Conservation (phyloP, 2,329 filamentous ascomycete genomes). For the Colletotrichum tofieldiae region DNA sequence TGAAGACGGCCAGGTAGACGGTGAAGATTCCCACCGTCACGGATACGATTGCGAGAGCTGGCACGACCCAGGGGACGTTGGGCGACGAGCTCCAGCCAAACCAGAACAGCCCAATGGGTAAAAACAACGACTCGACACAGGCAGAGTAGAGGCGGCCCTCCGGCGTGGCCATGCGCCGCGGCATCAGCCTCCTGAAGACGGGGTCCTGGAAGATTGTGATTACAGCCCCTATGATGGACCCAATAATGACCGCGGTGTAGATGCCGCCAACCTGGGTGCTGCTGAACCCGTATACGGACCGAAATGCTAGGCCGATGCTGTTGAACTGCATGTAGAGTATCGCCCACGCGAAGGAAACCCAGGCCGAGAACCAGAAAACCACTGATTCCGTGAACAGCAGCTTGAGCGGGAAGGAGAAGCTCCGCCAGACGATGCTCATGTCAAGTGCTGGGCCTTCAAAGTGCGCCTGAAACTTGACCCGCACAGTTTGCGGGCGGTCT, state of each 20-base stretch:
- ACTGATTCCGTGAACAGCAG: conserved; percentile 73
- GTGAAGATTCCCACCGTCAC: conserved; percentile 79
- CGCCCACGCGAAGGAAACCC: conserved; percentile 81
- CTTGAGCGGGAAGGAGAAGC: conserved; percentile 52
- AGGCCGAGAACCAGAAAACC: conserved; percentile 78
- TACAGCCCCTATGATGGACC: conserved; percentile 64
- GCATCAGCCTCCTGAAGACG: conserved; percentile 65
- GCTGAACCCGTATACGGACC: conserved; percentile 72
- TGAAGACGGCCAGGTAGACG: conserved; percentile 79
- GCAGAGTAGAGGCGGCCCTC: conserved; percentile 77
- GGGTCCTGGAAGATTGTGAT: conserved; percentile 72
- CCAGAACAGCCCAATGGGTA: conserved; percentile 79
- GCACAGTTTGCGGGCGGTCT: neutral
- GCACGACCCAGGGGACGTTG: conserved; percentile 74
- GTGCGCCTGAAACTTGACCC: conserved; percentile 11
- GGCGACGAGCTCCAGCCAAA: conserved; percentile 75
- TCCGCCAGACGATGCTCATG: conserved; percentile 47
- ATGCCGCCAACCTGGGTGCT: conserved; percentile 73
- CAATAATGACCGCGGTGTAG: conserved; percentile 65
- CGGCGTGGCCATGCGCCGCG: conserved; percentile 55
- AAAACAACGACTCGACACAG: conserved; percentile 73
- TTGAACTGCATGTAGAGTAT: conserved; percentile 75
- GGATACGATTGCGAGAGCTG: conserved; percentile 72
- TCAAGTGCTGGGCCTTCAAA: conserved; percentile 44
- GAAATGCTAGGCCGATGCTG: conserved; percentile 76